Evolutionary conservation across 805 yeast genomes (phyloP).

Genomic region (Cyberlindnera maritima): DNA sequence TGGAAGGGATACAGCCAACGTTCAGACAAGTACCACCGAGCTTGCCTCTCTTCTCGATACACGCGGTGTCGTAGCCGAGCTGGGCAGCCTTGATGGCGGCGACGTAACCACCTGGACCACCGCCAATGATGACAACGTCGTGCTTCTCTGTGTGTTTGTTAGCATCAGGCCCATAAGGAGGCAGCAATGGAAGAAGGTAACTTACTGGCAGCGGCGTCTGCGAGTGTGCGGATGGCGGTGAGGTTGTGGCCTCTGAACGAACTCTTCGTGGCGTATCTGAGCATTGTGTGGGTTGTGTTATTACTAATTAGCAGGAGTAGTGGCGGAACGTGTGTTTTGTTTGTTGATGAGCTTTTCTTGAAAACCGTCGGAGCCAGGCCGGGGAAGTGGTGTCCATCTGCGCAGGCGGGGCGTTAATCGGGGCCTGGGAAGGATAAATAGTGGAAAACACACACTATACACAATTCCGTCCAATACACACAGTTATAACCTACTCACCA

Average conservation of each 20-base stretch:
- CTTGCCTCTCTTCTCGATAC: slow-evolving; percentile 94
- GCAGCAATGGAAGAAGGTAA: too few relatives aligned
- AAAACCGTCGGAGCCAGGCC: neutral
- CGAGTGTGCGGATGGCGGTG: slow-evolving; percentile 20
- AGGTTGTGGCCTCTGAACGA: slow-evolving; percentile 14
- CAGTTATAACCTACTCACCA: neutral
- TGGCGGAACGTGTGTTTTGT: neutral
- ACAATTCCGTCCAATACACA: neutral
- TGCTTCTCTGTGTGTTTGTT: slow-evolving; percentile 44
- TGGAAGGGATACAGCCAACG: slow-evolving; percentile 99
- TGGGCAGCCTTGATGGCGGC: slow-evolving; percentile 99
- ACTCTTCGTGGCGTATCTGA: slow-evolving; percentile 19
- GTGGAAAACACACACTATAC: neutral
- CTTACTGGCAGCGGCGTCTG: slow-evolving; percentile 24
- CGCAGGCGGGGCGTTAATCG: too few relatives aligned
- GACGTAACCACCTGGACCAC: slow-evolving; percentile 99
- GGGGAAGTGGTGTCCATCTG: neutral
- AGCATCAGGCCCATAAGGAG: slow-evolving; percentile 5
- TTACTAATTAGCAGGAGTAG: neutral
- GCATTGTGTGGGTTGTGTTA: slow-evolving; percentile 14
- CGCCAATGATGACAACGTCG: slow-evolving; percentile 94
- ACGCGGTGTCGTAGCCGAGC: slow-evolving; percentile 89
- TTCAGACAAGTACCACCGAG: slow-evolving; percentile 98
- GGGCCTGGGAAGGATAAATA: neutral
- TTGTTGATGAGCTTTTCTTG: slow-evolving; percentile 1